Evolutionary conservation across 768 basidiomycete species (phyloP), one percentile per base, ranked within the genome.

Genomic region (Scleroderma bovista): DNA sequence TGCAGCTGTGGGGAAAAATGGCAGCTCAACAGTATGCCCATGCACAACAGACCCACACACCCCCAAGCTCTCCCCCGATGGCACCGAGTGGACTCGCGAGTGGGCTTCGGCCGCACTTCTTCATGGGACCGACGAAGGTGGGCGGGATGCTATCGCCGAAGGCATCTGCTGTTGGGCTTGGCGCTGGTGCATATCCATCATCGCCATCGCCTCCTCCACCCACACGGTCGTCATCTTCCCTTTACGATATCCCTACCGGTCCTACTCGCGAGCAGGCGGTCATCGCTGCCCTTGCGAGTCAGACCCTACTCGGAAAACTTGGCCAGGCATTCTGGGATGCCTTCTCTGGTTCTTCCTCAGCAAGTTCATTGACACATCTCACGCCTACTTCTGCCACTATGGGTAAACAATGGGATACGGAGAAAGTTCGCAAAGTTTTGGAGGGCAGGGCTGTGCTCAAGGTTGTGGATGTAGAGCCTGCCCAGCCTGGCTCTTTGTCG

Each of bases 1-100:
- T 93, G 88, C 93, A 95, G 53, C 74, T 96, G 1, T 95, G 93
- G 93, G 80, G 84, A 31, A 81, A 86, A 69, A 88, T 95, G 82
- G 91, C 91, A 0, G 76, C 81, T 29, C 90, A 91, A 57, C 86
- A 80, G 47, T 63, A 66, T 45, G 46, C 69, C n/a, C n/a, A n/a
- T 40, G 44, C 39, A 2, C 48, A 52, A 40, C 54, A 54, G 29
- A 57, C 31, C 44, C 42, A 51, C 42, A 47, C 47, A 5, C 38
- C 46, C 50, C 58, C 58, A 52, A 59, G 56, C 47, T 67, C 51
- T 50, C 66, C 44, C 53, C 69, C 29, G 48, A 67, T 55, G 42
- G 58, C 55, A 48, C 62, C 62, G 3, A 50, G 68, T 0, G 72
- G 74, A 5, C 63, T 80, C 26, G 75, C 78, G 1, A 61, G 66